Evolutionary conservation across 2,329 filamentous ascomycete genomes (phyloP), one percentile per base, ranked within the genome.

Genomic region (Delphinella strobiligena): DNA sequence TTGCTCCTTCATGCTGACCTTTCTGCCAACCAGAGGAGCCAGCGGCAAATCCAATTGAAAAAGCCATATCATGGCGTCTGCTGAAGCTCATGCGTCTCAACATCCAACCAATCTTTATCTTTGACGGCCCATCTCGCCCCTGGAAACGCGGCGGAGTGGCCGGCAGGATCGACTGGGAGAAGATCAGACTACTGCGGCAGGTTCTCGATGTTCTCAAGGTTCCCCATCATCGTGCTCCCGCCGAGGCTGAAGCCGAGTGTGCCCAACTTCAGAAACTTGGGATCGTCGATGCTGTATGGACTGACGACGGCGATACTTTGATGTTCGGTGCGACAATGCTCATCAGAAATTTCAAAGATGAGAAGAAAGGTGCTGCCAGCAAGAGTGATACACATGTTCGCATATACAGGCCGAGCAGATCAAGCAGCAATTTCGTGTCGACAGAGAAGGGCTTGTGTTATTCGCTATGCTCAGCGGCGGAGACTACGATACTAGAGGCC

Each of bases 21-120:
- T n/a, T n/a, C n/a, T n/a, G n/a, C n/a, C n/a, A n/a, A n/a, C n/a
- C 18, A 16, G 32, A 48, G n/a, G 51, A 53, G 22, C 48, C 49
- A 4, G 58, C 55, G 4, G 62, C 56, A 17, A 62, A 63, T 43
- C 61, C 62, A 3, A 54, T 63, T 10, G 63, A 65, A 44, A 66
- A 63, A 40, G 45, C 47, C 3, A 61, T 65, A 34, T 54, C 66
- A 22, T 61, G 53, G 45, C 56, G 61, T 5, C 53, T 71, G 43
- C 51, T 67, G 36, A 60, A 63, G 4, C 59, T 74, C 1, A 56
- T 71, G 18, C 61, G 61, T 15, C 58, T 69, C 4, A 63, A 71
- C 12, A 66, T 76, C 4, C 62, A 71, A 31, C 58, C 69, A 1
- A 47, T 74, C 5, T 73, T 75, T 41, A 64, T 76, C 3, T 73